Evolutionary conservation across 371 early-diverging fungal genomes (phyloP).

Genomic region (Coemansia sp.): DNA sequence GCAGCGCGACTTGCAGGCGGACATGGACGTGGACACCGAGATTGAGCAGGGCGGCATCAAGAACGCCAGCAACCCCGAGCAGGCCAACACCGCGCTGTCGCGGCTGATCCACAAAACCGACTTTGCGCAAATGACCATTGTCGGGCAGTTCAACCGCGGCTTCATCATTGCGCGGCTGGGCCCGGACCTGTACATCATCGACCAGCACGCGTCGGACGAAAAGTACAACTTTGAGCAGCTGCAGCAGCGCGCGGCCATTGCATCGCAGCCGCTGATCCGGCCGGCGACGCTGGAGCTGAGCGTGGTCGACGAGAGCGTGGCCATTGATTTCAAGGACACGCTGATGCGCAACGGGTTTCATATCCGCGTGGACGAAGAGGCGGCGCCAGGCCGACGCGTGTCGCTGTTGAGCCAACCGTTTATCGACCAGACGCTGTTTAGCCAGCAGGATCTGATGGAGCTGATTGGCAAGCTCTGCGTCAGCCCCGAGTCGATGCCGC

Average conservation of each 20-base stretch:
- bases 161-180: slow-evolving; percentile 86
- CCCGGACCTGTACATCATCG: slow-evolving; percentile 83
- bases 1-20: neutral
- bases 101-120: slow-evolving; percentile 77
- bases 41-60: slow-evolving; percentile 22
- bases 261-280: slow-evolving; percentile 69
- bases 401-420: slow-evolving; percentile 66
- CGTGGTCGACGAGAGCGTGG: slow-evolving; percentile 75
- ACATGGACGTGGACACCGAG: neutral
- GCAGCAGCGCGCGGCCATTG: slow-evolving; percentile 60
- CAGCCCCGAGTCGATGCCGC: slow-evolving; percentile 57
- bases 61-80: slow-evolving; percentile 48
- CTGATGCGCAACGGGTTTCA: slow-evolving; percentile 82
- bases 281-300: slow-evolving; percentile 71
- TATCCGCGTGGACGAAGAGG: slow-evolving; percentile 59
- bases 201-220: slow-evolving; percentile 99
- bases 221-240: slow-evolving; percentile 94
- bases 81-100: slow-evolving; percentile 58
- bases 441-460: slow-evolving; percentile 70
- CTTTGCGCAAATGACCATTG: slow-evolving; percentile 78
- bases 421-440: slow-evolving; percentile 64
- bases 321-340: slow-evolving; percentile 71
- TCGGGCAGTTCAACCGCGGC: slow-evolving; percentile 99
- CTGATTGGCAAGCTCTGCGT: slow-evolving; percentile 56
- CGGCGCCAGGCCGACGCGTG: slow-evolving; percentile 64